Conservation (phyloP, 1,284 basidiomycete genomes). For the Pholiota adiposa region DNA sequence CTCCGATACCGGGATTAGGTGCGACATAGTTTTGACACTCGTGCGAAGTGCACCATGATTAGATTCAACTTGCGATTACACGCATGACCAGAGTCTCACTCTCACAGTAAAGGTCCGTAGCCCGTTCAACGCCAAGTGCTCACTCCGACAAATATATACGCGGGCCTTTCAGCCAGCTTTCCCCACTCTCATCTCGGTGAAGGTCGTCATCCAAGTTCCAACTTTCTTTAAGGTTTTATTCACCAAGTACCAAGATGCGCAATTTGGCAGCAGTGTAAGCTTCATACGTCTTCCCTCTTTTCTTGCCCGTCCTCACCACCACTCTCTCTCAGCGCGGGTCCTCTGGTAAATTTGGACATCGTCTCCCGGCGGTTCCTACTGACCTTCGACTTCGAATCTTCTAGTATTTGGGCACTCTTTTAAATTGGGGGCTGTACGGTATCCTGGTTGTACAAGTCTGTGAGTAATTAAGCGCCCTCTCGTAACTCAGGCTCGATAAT, state of each 20-base stretch:
- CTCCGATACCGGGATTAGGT: neutral
- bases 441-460: slow-evolving; percentile 11
- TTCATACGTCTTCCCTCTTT: neutral
- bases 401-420: slow-evolving; percentile 11
- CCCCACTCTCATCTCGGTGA: slow-evolving; percentile 2
- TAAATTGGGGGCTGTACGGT: slow-evolving; percentile 11
- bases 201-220: slow-evolving; percentile 2
- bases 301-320: neutral
- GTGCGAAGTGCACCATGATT: neutral
- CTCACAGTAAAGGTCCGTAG: neutral
- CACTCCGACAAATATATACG: slow-evolving; percentile 3
- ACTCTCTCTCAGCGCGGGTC: slow-evolving; percentile 1
- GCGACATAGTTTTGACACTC: neutral
- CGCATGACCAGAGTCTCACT: slow-evolving; percentile 6
- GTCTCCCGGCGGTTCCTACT: neutral
- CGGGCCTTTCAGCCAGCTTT: neutral
- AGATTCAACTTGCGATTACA: neutral
- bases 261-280: slow-evolving; percentile 4
- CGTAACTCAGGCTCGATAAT: neutral
- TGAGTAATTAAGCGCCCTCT: neutral
- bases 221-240: slow-evolving; percentile 4
- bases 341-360: neutral
- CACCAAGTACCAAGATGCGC: neutral
- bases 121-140: neutral
- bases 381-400: neutral